Base-by-base conservation (phyloP, 1,284 basidiomycete genomes). In the Xanthoconium separans region DNA sequence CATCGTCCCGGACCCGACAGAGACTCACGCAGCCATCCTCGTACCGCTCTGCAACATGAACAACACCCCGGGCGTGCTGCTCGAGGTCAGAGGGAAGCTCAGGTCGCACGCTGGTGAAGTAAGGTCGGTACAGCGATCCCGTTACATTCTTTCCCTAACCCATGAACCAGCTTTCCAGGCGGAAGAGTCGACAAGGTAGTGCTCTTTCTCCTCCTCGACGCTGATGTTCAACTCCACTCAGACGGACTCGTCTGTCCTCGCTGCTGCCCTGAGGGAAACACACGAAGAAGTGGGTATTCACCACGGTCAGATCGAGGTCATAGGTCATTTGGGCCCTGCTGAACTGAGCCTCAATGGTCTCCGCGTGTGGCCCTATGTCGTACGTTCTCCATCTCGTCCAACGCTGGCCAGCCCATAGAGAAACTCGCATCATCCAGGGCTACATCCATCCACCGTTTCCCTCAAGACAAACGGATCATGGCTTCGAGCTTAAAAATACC, bases 21-120 rank as follows among this genome's bases (percentile, higher is more conserved):
- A 66, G 57, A 22, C 63, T 33, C 72, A 82, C 61, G 89, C 89
- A 18, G 86, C 87, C 9, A 85, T 92, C 12, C 72, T 91, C 44
- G 79, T 91, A 51, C 87, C 89, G 0, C 73, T 91, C 46, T 89
- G 87, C 68, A 91, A 91, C 62, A 82, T 91, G 15, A 72, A 79
- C 37, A 75, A 77, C 44, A 71, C 70, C 16, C 85, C 89, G 0
- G 84, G 88, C 8, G 77, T 92, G 18, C 67, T 91, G 37, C 76
- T 91, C 18, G 83, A 91, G 65, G 80, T 92, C 30, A 77, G 89
- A 58, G 85, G 80, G 51, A 65, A 74, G 54, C 69, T 91, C 53
- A 77, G 88, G 59, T 78, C 76, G 36, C 89, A 91, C 70, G 84
- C 86, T 1, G 89, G 90, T n/a, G 88, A 91, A 75, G 83, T 91